Evolutionary conservation across 306 rosid species (phyloP), one percentile per base, ranked within the genome.

Genomic region (Psophocarpus tetragonolobus): DNA sequence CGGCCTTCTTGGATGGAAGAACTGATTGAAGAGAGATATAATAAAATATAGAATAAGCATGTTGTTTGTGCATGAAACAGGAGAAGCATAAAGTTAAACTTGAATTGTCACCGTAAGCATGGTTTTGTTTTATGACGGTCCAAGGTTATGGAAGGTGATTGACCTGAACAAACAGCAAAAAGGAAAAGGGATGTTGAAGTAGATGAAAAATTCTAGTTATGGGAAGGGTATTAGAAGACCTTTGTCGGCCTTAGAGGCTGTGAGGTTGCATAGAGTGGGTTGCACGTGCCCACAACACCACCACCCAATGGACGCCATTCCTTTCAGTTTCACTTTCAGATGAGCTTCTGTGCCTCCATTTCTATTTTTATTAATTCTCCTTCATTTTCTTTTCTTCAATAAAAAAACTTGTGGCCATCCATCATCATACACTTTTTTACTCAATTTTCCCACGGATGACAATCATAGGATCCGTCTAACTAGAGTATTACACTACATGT

Each of bases 231-330:
- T 0, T 17, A n/a, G 39, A 33, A 23, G 8, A 83, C 73, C 76
- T 80, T 74, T 82, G 14, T 68, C 50, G 15, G 18, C 24, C 6
- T 77, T 32, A 51, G 69, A 58, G 74, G 81, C 23, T 41, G 69
- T 39, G 56, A 30, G 77, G 54, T 63, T 54, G 74, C 77, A 5
- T 2, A 50, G 9, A 14, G 89, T 56, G 53, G 87, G 86, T 77
- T 36, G 84, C 66, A 39, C 71, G 3, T 72, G 77, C 65, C 41
- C 35, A 60, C 61, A 74, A 47, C 45, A 56, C 42, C 60, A 24
- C 60, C 81, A 70, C 41, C 77, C 76, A 80, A 89, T 61, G 66
- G 87, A 71, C 71, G 90, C 91, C 93, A 89, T 89, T 80, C 72
- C 82, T 82, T 80, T 44, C 78, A 13, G 89, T 78, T n/a, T n/a